phyloP scores from a whole-genome alignment of 2,329 filamentous ascomycete genomes.

The Lachnellula subtilissima region DNA sequence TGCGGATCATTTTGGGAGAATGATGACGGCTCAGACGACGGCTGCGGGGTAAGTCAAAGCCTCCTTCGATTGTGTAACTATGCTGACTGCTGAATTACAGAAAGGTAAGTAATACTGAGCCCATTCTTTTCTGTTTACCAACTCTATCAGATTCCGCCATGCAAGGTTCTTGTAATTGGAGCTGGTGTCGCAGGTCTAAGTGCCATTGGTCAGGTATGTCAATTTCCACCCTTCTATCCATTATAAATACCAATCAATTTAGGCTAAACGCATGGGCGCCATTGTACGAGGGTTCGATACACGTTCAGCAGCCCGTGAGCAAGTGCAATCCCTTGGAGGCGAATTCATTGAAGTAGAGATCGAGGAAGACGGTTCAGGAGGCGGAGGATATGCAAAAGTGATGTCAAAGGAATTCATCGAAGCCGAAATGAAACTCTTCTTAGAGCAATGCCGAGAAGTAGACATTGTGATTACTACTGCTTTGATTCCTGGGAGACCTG shows the following conservation, averaged over 20 bases:
- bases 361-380: constrained; percentile 76
- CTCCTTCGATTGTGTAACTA: neutral
- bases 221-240: neutral
- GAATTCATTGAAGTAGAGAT: constrained; percentile 87
- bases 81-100: constrained; percentile 27
- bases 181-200: constrained; percentile 85
- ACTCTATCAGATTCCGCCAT: constrained; percentile 69
- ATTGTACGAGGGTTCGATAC: constrained; percentile 90
- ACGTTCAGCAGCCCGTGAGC: constrained; percentile 79
- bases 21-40: constrained; percentile 84
- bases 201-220: constrained; percentile 69
- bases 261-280: constrained; percentile 76
- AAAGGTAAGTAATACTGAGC: constrained; percentile 22
- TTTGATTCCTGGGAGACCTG: constrained; percentile 79
- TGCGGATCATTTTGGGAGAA: constrained; percentile 83
- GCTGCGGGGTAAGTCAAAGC: constrained; percentile 60
- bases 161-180: constrained; percentile 85
- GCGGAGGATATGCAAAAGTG: constrained; percentile 85
- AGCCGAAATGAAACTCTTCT: constrained; percentile 88
- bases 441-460: constrained; percentile 79
- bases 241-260: constrained; percentile 10
- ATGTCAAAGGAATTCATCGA: constrained; percentile 94
- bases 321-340: constrained; percentile 84
- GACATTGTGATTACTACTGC: constrained; percentile 92
- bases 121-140: constrained; percentile 6